Percentiles rank a stretch among this genome's conserved stretches.
Evolutionary conservation across 2,329 filamentous ascomycete species (phyloP).

Genomic region (Aspergillus pseudoterreus): DNA sequence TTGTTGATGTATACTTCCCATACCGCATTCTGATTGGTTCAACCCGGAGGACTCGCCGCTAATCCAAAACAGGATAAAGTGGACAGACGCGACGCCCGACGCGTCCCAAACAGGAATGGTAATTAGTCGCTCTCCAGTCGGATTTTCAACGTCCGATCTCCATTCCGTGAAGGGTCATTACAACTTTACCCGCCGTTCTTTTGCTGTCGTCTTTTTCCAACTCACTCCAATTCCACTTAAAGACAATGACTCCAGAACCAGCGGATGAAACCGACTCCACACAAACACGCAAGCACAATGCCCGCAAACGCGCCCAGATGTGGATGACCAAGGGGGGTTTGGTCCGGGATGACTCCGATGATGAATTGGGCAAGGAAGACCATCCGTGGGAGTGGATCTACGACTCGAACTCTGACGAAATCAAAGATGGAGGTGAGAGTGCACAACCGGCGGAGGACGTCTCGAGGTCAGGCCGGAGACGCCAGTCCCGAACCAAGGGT

Average conservation of each 20-base stretch:
- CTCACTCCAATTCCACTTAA: neutral
- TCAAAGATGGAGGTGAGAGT: constrained; percentile 11
- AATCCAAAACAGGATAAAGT: constrained; percentile 28
- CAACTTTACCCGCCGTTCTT: neutral
- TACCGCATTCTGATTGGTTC: constrained; percentile 14
- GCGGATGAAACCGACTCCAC: constrained; percentile 14
- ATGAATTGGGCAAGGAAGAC: constrained; percentile 74
- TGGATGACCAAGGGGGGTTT: constrained; percentile 61
- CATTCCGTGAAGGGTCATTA: neutral
- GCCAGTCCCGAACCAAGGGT: constrained; percentile 24
- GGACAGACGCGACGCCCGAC: constrained; percentile 27
- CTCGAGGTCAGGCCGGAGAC: constrained; percentile 24
- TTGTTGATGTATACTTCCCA: constrained; percentile 2
- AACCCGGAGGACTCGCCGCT: constrained; percentile 9
- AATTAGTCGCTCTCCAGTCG: constrained; percentile 7
- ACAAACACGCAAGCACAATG: constrained; percentile 17
- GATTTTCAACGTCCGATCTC: constrained; percentile 2
- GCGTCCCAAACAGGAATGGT: constrained; percentile 14
- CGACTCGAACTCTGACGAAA: constrained; percentile 28
- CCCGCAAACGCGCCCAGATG: constrained; percentile 39
- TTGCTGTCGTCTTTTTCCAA: neutral
- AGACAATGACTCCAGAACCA: constrained; percentile 17
- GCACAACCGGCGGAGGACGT: constrained; percentile 16
- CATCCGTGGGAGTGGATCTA: constrained; percentile 80
- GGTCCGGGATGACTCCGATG: constrained; percentile 75